Evolutionary conservation across 164 flowering plant genomes (phyloP).

Genomic region (Akebia trifoliata): DNA sequence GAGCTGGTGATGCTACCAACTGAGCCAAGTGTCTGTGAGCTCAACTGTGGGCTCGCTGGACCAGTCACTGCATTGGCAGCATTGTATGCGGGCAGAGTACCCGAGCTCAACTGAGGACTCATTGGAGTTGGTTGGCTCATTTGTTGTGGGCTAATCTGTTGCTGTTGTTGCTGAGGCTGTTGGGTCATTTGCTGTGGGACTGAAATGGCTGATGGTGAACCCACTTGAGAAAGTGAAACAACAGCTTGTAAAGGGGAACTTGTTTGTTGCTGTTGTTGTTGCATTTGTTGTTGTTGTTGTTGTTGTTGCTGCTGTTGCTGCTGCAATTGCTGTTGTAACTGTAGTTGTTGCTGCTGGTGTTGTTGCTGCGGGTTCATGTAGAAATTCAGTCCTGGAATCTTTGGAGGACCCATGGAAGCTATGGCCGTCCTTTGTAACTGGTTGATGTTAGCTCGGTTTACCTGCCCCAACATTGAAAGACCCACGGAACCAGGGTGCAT

Average conservation of each 20-base stretch:
- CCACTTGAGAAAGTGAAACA: slow-evolving; percentile 56
- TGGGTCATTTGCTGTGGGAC: slow-evolving; percentile 43
- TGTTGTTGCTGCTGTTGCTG: slow-evolving; percentile 29
- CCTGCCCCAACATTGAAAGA: slow-evolving; percentile 67
- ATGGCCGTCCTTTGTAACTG: slow-evolving; percentile 55
- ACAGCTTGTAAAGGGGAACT: slow-evolving; percentile 68
- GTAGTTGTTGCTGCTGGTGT: slow-evolving; percentile 25
- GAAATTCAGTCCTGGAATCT: slow-evolving; percentile 56
- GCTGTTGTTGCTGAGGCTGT: slow-evolving; percentile 42
- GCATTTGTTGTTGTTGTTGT: slow-evolving; percentile 30
- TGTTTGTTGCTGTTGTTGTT: slow-evolving; percentile 41
- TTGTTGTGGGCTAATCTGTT: slow-evolving; percentile 51
- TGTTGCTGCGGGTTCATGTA: slow-evolving; percentile 66
- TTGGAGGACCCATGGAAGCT: slow-evolving; percentile 83
- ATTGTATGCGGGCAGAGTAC: slow-evolving; percentile 56
- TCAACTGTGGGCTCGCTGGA: slow-evolving; percentile 91
- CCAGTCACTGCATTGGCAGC: slow-evolving; percentile 60
- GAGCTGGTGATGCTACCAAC: slow-evolving; percentile 84
- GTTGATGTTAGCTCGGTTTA: slow-evolving; percentile 47
- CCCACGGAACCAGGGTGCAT: slow-evolving; percentile 59
- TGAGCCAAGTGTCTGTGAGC: slow-evolving; percentile 91
- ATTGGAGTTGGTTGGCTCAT: slow-evolving; percentile 55
- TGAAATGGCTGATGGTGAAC: slow-evolving; percentile 58
- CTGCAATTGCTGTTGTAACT: slow-evolving; percentile 22
- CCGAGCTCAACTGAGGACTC: slow-evolving; percentile 79